A percentile compares a stretch with the other conserved stretches of the same genome.
Evolutionary conservation across 2,329 filamentous ascomycete species (phyloP).

Genomic region (Colletotrichum sp.): DNA sequence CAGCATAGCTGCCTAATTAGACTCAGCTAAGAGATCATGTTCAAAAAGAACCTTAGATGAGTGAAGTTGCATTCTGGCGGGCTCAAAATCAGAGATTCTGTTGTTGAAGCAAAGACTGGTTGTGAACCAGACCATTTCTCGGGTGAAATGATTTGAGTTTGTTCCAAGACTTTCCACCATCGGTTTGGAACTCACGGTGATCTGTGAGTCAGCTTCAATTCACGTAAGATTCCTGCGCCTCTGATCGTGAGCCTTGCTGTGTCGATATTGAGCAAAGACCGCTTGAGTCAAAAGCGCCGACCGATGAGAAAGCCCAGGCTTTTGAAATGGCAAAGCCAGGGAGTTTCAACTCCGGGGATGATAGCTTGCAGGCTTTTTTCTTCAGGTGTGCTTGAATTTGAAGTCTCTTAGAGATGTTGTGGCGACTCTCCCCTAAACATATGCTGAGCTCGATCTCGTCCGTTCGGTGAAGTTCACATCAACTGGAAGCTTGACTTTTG

Average conservation of each 20-base stretch:
- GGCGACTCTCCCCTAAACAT: not conserved
- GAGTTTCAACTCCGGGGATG: not conserved
- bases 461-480: not conserved
- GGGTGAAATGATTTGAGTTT: not conserved
- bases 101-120: not conserved
- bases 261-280: not conserved
- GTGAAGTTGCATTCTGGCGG: not conserved
- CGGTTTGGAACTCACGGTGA: not conserved
- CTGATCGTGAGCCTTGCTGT: not conserved
- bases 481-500: not conserved
- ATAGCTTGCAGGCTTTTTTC: not conserved
- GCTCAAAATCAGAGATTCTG: not conserved
- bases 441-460: not conserved
- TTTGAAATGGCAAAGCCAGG: not conserved
- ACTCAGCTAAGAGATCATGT: not conserved
- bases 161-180: not conserved
- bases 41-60: not conserved
- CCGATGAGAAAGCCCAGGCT: not conserved
- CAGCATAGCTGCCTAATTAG: not conserved
- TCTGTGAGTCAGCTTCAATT: not conserved
- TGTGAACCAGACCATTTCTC: not conserved
- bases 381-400: not conserved
- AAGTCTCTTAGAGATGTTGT: not conserved
- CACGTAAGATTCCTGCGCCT: not conserved
- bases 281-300: not conserved